Evolutionary conservation across 192 early-diverging fungal species (phyloP).

Genomic region (Coemansia sp.): DNA sequence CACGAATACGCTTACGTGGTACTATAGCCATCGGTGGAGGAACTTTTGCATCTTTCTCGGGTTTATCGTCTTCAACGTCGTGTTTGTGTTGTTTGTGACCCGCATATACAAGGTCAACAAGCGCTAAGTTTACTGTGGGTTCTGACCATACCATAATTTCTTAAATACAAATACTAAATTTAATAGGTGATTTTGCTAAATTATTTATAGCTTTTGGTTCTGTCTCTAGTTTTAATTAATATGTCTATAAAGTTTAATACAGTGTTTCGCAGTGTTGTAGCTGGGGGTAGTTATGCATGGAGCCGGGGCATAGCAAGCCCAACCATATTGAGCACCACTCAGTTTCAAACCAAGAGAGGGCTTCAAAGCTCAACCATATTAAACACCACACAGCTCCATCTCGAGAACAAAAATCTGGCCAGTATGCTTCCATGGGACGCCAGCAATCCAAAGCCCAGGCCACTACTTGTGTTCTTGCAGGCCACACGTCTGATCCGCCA

Average conservation of each 20-base stretch:
- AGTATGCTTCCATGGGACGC: not conserved
- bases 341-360: too few species aligned
- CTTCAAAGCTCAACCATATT: too few species aligned
- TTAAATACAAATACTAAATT: too few species aligned
- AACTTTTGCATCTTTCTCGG: slow-evolving; percentile 67
- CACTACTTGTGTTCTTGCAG: not conserved
- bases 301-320: too few species aligned
- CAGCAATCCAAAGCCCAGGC: not conserved
- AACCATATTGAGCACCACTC: too few species aligned
- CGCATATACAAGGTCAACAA: slow-evolving; percentile 51
- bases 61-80: slow-evolving; percentile 62
- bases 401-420: not conserved
- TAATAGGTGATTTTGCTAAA: too few species aligned
- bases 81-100: slow-evolving; percentile 45
- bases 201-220: too few species aligned
- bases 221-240: too few species aligned
- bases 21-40: slow-evolving; percentile 63
- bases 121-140: slow-evolving; percentile 18
- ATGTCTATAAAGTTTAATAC: too few species aligned
- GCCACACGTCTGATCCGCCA: not conserved
- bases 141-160: too few species aligned
- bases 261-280: too few species aligned
- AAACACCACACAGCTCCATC: not conserved
- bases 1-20: slow-evolving; percentile 55
- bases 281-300: too few species aligned